Evolutionary conservation across 352 stramenopile genomes (phyloP), one percentile per base, ranked within the genome.

Genomic region (Phytophthora ohioensis): DNA sequence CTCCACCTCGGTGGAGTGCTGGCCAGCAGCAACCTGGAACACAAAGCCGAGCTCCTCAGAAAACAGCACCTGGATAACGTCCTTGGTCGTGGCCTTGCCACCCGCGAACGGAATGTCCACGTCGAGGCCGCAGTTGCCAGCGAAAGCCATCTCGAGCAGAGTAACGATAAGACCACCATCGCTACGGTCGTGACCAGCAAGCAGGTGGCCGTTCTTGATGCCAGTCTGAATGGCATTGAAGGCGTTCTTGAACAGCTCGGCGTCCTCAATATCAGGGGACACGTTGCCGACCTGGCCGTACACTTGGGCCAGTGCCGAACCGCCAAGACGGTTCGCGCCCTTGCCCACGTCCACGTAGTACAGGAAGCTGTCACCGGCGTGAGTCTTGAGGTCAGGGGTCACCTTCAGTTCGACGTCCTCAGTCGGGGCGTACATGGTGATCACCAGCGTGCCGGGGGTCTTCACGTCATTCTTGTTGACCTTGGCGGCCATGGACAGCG

Each of bases 61-160:
- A 76, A 99, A 99, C 11, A 99, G 83, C 59, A 85, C 78, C 36
- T 85, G 56, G 8, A 95, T 71, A 34, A 91, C 81, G 3, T 93
- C 80, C 56, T 85, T 86, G 10, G 81, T 90, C 21, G 84, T 81
- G 5, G 57, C 57, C 36, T 84, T 81, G 42, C 58, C 72, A 38
- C 65, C 59, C 9, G 77, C 12, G 39, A 79, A 82, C 8, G 84
- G 92, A 55, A 99, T 86, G 63, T 97, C 80, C 7, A 99, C 85
- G 36, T 98, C 81, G 12, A 99, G 78, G 38, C 97, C 97, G 71
- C 98, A 99, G 84, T 99, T 99, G 57, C 98, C 98, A 21, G 96
- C 94, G 74, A 99, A 99, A 1, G 97, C 96, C 98, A 99, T 99
- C 80, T 99, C 98, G 12, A 99, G 73, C 8, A 99, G 78, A 21